Conservation (phyloP, 306 rosid genomes). For the Cercis canadensis region DNA sequence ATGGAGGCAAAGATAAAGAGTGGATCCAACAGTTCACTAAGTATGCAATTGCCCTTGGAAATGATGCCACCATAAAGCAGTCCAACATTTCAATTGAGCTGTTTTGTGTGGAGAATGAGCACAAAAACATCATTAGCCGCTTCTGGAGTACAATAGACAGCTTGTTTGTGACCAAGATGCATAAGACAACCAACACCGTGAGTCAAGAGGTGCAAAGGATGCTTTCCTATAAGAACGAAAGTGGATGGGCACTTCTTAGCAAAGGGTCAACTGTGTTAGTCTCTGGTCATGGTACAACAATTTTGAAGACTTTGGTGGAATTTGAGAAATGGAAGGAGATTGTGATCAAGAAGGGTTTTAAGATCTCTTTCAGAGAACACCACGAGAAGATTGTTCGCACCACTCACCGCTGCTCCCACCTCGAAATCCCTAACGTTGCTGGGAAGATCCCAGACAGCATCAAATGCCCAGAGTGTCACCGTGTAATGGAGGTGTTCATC, state of each 20-base stretch:
- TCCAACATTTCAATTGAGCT: slow-evolving; percentile 52
- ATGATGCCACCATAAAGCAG: slow-evolving; percentile 52
- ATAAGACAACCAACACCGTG: slow-evolving; percentile 41
- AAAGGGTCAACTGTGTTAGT: slow-evolving; percentile 56
- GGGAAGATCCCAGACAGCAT: slow-evolving; percentile 4
- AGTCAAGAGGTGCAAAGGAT: slow-evolving; percentile 64
- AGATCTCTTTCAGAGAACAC: slow-evolving; percentile 30
- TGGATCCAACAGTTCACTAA: slow-evolving; percentile 68
- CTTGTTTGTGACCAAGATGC: slow-evolving; percentile 55
- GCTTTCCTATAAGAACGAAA: slow-evolving; percentile 70
- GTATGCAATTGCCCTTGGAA: slow-evolving; percentile 42
- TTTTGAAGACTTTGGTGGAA: slow-evolving; percentile 58
- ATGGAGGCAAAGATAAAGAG: slow-evolving; percentile 62
- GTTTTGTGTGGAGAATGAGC: slow-evolving; percentile 48
- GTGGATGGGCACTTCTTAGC: slow-evolving; percentile 66
- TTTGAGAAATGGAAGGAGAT: slow-evolving; percentile 69
- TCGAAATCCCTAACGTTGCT: slow-evolving; percentile 41
- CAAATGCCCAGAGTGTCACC: no score
- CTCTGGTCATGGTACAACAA: slow-evolving; percentile 58
- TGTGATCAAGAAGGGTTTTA: slow-evolving; percentile 38
- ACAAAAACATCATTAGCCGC: slow-evolving; percentile 39
- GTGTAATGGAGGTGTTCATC: no score
- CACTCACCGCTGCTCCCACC: slow-evolving; percentile 44
- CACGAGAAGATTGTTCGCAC: slow-evolving; percentile 20
- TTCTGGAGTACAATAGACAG: slow-evolving; percentile 59